These are phyloP conservation scores for Talaromyces pinophilus DNA, from an alignment of 2,329 filamentous ascomycete species.

Conservation along the genomic window DNA sequence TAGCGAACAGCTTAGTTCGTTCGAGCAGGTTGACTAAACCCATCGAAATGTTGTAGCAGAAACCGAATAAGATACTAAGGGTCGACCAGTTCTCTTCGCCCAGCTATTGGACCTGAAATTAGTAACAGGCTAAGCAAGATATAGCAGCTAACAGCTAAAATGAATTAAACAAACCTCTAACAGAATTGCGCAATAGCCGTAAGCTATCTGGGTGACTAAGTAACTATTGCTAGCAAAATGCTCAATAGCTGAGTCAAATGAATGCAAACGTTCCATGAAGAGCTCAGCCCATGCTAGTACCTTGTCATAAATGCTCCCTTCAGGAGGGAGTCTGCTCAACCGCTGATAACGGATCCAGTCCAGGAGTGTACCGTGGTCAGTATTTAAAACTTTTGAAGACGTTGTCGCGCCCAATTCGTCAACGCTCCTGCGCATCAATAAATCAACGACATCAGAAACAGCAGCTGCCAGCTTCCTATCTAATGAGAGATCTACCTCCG, in stretches of 20 bases:
- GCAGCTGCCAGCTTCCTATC: too few relatives aligned
- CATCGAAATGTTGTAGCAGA: conserved; percentile 53
- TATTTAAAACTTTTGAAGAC: conserved; percentile 31
- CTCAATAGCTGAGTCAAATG: conserved; percentile 39
- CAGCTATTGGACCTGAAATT: conserved; percentile 37
- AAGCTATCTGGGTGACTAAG: conserved; percentile 51
- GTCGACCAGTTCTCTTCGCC: conserved; percentile 51
- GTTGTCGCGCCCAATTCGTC: conserved; percentile 34
- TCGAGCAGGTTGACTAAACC: conserved; percentile 47
- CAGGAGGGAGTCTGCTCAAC: conserved; percentile 41
- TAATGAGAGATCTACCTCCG: too few relatives aligned
- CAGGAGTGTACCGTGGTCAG: conserved; percentile 31
- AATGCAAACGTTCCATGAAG: conserved; percentile 42
- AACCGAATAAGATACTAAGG: conserved; percentile 53
- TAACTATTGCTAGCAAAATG: conserved; percentile 41
- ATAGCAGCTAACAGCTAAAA: background rate
- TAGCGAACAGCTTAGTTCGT: conserved; percentile 49
- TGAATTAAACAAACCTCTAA: conserved; percentile 45
- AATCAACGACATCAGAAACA: conserved; percentile 33
- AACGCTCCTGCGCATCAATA: conserved; percentile 33
- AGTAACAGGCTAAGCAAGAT: background rate
- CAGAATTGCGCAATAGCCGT: conserved; percentile 51
- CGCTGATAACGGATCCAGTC: conserved; percentile 44
- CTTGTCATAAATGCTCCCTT: conserved; percentile 46
- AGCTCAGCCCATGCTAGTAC: conserved; percentile 44